Base-by-base conservation (phyloP, 140 eudicot species). In the Oenanthe javanica region DNA sequence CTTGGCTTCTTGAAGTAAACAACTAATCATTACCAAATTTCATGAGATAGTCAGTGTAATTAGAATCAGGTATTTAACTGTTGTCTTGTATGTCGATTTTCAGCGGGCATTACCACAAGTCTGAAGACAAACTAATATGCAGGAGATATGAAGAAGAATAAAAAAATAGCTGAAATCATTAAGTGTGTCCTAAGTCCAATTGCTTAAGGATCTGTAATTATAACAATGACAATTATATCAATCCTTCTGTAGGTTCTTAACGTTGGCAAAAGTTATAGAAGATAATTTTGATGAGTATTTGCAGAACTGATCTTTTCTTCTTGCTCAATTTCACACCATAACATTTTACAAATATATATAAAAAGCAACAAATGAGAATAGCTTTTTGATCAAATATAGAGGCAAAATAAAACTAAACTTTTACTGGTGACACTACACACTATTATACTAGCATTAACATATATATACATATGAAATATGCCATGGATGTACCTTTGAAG, bases 401-500 rank as follows among this genome's bases (percentile, higher is more conserved):
- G 25, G 36, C 15, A 19, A 72, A 14, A 18, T 19, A 43, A 42
- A 72, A 18, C 38, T 9, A 12, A 23, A 72, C 5, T n/a, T 8
- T 43, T 1, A 4, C 23, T 42, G 18, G 5, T 42, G 51, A 72
- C 47, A 38, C 25, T 16, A 40, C 0, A 72, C 47, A 38, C 25
- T 16, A 40, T 0, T 5, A 38, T 71, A 40, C 74, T 25, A 72
- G 42, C 31, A 59, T 48, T 8, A 48, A 48, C 0, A 3, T 69
- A 3, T 8, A 73, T 0, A 73, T 2, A 5, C 18, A 6, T 36
- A 40, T 6, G 21, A 15, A 31, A 72, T 46, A 72, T 38, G 47
- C 50, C 18, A 4, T 6, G 19, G 50, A 45, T 74, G 78, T 74
- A 74, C 78, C 78, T 74, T 74, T 45, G 78, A 74, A 13, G 59